These are phyloP conservation scores for Myrica gale DNA, from an alignment of 306 rosid genomes.

Conservation along the genomic window DNA sequence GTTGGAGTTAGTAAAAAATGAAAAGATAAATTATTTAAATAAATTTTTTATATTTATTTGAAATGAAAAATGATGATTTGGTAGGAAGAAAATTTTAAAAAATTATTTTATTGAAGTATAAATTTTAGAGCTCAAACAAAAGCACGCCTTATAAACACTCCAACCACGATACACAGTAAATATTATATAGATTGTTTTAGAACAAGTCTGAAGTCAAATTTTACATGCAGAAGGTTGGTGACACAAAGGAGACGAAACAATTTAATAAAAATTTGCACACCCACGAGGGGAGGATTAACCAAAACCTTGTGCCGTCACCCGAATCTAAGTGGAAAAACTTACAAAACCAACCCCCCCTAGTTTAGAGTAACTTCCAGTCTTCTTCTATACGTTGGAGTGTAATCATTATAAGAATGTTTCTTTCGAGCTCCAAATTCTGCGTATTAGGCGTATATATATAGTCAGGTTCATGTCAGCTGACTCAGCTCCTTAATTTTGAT, in stretches of 20 bases:
- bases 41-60: too few species aligned
- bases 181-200: too few species aligned
- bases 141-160: too few species aligned
- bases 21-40: too few species aligned
- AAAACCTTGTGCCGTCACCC: constrained; percentile 5
- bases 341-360: too few species aligned
- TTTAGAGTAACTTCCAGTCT: too few species aligned
- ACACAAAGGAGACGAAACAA: background rate
- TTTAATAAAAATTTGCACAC: background rate
- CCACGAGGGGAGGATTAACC: constrained; percentile 19
- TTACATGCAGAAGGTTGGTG: background rate
- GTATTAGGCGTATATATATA: constrained; percentile 6
- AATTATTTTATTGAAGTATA: too few species aligned
- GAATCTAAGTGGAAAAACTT: constrained; percentile 30
- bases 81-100: too few species aligned
- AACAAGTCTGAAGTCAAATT: constrained; percentile 4
- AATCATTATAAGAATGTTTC: constrained; percentile 10
- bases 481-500: constrained; percentile 8
- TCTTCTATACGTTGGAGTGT: background rate
- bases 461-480: constrained; percentile 34
- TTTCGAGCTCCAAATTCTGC: background rate
- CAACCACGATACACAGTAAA: too few species aligned
- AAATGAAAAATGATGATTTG: too few species aligned
- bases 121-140: too few species aligned
- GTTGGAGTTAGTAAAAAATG: too few species aligned